These are phyloP conservation scores for Aspergillus sp. DNA, from an alignment of 2,329 filamentous ascomycete species.

Conservation along the genomic window DNA sequence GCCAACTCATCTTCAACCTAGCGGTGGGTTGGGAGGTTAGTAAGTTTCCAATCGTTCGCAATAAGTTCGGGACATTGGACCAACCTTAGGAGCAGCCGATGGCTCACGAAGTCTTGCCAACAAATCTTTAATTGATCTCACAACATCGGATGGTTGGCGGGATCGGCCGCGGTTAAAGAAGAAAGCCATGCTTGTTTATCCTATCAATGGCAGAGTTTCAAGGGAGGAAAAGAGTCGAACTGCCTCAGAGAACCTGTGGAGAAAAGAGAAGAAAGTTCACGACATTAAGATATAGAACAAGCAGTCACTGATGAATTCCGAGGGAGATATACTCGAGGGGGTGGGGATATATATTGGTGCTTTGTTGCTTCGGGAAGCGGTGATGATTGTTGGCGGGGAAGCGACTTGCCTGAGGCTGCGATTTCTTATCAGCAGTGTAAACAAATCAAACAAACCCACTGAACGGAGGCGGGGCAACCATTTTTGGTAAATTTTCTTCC, in stretches of 20 bases:
- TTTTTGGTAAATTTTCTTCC: constrained; percentile 12
- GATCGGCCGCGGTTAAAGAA: constrained; percentile 64
- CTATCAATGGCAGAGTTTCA: constrained; percentile 10
- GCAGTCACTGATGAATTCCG: constrained; percentile 3
- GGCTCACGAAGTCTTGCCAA: constrained; percentile 61
- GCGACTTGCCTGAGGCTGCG: constrained; percentile 17
- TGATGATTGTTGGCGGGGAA: constrained; percentile 25
- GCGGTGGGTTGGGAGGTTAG: constrained; percentile 21
- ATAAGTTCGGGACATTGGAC: constrained; percentile 6
- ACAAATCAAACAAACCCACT: constrained; percentile 19
- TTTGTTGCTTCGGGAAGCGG: constrained; percentile 15
- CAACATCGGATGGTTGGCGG: constrained; percentile 62
- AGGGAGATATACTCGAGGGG: not conserved
- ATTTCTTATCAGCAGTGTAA: constrained; percentile 19
- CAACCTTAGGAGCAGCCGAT: constrained; percentile 56
- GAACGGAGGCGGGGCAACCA: constrained; percentile 21
- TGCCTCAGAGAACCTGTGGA: not conserved
- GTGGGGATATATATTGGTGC: constrained; percentile 2
- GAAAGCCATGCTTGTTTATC: constrained; percentile 61
- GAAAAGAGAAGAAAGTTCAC: not conserved
- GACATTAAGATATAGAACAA: not conserved
- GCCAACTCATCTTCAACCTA: constrained; percentile 83
- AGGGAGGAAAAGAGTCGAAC: constrained; percentile 13
- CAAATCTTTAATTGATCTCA: constrained; percentile 63
- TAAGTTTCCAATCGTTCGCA: constrained; percentile 14